phyloP scores from a whole-genome alignment of 2,329 filamentous ascomycete species.

The Fusarium nisikadoi region DNA sequence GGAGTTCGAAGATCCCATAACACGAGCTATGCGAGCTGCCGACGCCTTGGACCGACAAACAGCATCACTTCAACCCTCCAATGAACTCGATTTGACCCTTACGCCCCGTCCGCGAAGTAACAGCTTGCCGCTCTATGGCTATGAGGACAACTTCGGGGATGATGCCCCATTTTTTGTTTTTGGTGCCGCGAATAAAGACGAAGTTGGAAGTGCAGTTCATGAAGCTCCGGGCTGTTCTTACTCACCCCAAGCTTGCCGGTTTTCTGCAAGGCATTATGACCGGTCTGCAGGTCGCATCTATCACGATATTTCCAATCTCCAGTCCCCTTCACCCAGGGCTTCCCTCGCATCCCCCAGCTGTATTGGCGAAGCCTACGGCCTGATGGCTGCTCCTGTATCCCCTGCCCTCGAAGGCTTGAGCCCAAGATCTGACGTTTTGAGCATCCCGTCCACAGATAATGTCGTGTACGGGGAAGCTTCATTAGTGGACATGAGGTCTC shows the following conservation, averaged over 20 bases:
- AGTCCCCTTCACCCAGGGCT: conserved; percentile 35
- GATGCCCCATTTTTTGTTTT: conserved; percentile 61
- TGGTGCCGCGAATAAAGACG: conserved; percentile 49
- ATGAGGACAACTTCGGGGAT: conserved; percentile 56
- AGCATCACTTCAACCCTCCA: conserved; percentile 61
- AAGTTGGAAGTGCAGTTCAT: conserved; percentile 31
- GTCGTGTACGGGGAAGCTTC: conserved; percentile 55
- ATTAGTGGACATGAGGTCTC: conserved; percentile 50
- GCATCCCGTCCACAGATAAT: conserved; percentile 49
- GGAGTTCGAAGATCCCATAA: conserved; percentile 60
- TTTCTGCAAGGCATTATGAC: conserved; percentile 47
- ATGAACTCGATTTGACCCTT: conserved; percentile 60
- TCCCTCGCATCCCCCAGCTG: conserved; percentile 47
- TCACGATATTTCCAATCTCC: conserved; percentile 30
- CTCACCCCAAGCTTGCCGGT: conserved; percentile 38
- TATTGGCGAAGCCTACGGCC: conserved; percentile 48
- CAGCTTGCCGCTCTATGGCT: conserved; percentile 61
- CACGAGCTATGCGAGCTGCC: conserved; percentile 67
- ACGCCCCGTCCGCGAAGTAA: conserved; percentile 57
- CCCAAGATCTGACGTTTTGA: conserved; percentile 49
- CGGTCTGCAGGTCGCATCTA: conserved; percentile 40
- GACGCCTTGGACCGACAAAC: conserved; percentile 67
- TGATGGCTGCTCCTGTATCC: conserved; percentile 27
- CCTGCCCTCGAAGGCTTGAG: conserved; percentile 43
- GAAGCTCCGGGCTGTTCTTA: conserved; percentile 26